Conservation (phyloP, 2,329 filamentous ascomycete genomes). For the Exophiala xenobiotica region DNA sequence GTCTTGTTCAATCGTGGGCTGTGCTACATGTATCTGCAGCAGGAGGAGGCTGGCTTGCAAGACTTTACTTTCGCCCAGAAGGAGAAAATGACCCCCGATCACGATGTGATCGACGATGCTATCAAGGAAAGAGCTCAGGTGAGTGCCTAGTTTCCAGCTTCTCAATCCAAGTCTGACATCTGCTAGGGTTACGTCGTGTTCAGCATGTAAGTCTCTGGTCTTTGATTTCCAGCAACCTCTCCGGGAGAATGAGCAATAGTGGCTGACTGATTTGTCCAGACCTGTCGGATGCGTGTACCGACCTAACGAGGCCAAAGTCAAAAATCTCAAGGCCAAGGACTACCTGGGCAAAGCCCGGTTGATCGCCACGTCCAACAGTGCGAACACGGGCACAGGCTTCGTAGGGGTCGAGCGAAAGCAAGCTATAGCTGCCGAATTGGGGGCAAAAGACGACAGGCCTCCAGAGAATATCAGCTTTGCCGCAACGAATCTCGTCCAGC, state of each 20-base stretch:
- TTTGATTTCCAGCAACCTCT: neutral
- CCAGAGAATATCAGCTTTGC: conserved; percentile 85
- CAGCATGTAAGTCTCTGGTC: conserved; percentile 30
- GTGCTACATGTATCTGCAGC: conserved; percentile 95
- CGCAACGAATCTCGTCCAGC: conserved; percentile 88
- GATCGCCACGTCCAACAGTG: conserved; percentile 79
- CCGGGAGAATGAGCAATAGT: neutral
- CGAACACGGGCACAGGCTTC: conserved; percentile 80
- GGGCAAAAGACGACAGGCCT: conserved; percentile 68
- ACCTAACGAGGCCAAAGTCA: conserved; percentile 96
- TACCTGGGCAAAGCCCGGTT: conserved; percentile 95
- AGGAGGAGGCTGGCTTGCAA: conserved; percentile 85
- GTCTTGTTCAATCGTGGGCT: conserved; percentile 95
- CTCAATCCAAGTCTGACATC: conserved; percentile 3
- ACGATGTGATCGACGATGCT: conserved; percentile 97
- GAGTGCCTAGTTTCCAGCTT: conserved; percentile 33
- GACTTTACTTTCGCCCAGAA: conserved; percentile 88
- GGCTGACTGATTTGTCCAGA: conserved; percentile 59
- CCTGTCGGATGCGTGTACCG: conserved; percentile 93
- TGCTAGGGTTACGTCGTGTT: conserved; percentile 94
- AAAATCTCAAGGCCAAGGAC: conserved; percentile 96
- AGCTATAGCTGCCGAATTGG: conserved; percentile 31
- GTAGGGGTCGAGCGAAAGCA: conserved; percentile 72
- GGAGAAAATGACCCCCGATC: conserved; percentile 93
- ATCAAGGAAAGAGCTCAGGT: conserved; percentile 92